Percentiles rank a stretch among this genome's conserved stretches.
phyloP scores from a whole-genome alignment of 2,329 filamentous ascomycete species.

The Coniochaeta sp. region DNA sequence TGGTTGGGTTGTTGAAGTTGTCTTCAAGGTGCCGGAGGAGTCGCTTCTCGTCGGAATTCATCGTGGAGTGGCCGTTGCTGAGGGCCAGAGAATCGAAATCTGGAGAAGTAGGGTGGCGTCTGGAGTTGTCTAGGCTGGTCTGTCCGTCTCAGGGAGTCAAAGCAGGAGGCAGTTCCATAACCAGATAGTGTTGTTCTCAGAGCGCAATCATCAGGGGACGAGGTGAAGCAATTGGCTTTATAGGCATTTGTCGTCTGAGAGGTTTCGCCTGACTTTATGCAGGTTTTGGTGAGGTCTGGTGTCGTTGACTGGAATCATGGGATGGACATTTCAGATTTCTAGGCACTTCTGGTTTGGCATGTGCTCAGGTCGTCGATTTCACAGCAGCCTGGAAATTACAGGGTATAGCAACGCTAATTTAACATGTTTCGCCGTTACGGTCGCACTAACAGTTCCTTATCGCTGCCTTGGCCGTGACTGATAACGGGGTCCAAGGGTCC shows the following conservation, averaged over 20 bases:
- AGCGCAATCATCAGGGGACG: background rate
- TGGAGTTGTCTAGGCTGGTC: background rate
- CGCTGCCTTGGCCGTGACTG: background rate
- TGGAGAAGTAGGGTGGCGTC: background rate
- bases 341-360: background rate
- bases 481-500: background rate
- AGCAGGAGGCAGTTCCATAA: conserved; percentile 8
- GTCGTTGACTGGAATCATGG: background rate
- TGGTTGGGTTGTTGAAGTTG: conserved; percentile 11
- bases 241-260: too few relatives aligned
- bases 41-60: conserved; percentile 27
- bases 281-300: too few relatives aligned
- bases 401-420: too few relatives aligned
- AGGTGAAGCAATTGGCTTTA: background rate
- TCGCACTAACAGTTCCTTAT: background rate
- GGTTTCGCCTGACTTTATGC: too few relatives aligned
- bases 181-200: background rate
- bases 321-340: background rate
- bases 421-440: too few relatives aligned
- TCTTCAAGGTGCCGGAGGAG: conserved; percentile 19
- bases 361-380: too few relatives aligned
- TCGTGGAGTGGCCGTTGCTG: conserved; percentile 18
- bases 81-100: background rate
- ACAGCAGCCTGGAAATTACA: background rate
- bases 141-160: too few relatives aligned